Conservation (phyloP, 2,329 filamentous ascomycete genomes). For the Metarhizium sp. region DNA sequence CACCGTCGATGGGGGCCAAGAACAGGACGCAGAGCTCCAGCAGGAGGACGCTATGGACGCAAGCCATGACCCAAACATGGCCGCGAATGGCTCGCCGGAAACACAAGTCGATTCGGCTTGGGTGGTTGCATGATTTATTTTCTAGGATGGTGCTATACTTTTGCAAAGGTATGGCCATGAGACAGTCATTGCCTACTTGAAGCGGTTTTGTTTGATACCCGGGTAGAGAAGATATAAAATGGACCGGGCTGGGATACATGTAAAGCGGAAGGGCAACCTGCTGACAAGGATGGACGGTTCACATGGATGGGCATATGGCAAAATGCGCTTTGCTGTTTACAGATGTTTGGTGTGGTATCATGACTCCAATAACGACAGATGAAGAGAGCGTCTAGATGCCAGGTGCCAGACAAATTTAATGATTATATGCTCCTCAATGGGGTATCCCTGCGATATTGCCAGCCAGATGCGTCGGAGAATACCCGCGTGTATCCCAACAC, state of each 20-base stretch:
- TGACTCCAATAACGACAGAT: background rate
- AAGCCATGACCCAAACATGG: background rate
- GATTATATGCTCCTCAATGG: constrained; percentile 18
- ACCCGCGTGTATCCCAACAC: too few relatives aligned
- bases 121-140: background rate
- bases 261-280: background rate
- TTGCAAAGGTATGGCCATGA: too few relatives aligned
- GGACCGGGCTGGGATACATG: background rate
- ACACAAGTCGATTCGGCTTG: background rate
- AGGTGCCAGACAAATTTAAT: constrained; percentile 5
- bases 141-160: too few relatives aligned
- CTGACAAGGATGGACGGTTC: background rate
- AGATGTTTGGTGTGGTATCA: background rate
- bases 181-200: background rate
- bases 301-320: background rate
- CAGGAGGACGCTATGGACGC: background rate
- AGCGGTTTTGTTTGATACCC: background rate
- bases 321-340: background rate
- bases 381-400: too few relatives aligned
- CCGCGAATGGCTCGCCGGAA: background rate
- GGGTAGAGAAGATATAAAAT: background rate
- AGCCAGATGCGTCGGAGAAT: too few relatives aligned
- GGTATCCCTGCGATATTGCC: too few relatives aligned
- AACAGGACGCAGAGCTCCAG: background rate
- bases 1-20: background rate